phyloP scores from a whole-genome alignment of 192 early-diverging fungal genomes.

The Gigaspora rosea region DNA sequence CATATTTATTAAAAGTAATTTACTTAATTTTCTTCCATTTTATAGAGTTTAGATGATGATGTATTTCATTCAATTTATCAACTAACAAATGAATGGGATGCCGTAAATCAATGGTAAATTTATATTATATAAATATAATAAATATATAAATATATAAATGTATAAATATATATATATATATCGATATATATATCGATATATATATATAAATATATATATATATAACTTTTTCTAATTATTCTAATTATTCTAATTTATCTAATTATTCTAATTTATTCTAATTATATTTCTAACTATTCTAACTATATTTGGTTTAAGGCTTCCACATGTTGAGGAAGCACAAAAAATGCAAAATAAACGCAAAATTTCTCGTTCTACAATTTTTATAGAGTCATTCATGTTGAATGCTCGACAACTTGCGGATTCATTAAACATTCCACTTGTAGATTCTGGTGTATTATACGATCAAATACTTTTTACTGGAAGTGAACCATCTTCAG shows the following conservation, averaged over 20 bases:
- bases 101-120: constrained; percentile 13
- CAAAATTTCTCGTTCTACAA: constrained; percentile 10
- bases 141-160: no score
- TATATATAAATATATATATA: no score
- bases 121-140: neutral
- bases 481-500: neutral
- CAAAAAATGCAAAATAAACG: neutral
- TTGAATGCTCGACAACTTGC: constrained; percentile 23
- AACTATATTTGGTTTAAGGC: no score
- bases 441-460: constrained; percentile 23
- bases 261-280: no score
- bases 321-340: no score
- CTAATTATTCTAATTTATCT: no score
- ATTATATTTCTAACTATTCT: no score
- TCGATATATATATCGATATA: no score
- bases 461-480: constrained; percentile 33
- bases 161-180: no score
- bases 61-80: constrained; percentile 26
- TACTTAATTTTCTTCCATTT: neutral
- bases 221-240: no score
- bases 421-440: constrained; percentile 18
- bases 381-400: constrained; percentile 26
- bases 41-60: constrained; percentile 24
- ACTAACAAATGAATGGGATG: constrained; percentile 24
- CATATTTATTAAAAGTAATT: neutral